Evolutionary conservation across 1,284 basidiomycete genomes (phyloP).

Genomic region (Melampsora larici-populina): DNA sequence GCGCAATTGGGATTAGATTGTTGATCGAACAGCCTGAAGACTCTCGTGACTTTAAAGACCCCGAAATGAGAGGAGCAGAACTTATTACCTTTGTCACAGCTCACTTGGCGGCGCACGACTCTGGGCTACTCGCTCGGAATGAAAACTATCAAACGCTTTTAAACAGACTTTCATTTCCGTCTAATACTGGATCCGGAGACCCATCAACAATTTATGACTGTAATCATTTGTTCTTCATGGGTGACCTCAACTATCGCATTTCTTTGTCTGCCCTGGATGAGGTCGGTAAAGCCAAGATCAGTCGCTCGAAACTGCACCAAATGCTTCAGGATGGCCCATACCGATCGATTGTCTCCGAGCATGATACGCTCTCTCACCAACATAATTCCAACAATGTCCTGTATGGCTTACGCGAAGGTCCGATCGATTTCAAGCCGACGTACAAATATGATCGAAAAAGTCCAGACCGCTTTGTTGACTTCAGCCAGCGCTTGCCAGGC

Average conservation of each 20-base stretch:
- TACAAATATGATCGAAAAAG: constrained; percentile 81
- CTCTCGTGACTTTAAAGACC: constrained; percentile 4
- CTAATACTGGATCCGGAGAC: constrained; percentile 42
- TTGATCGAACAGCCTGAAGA: constrained; percentile 28
- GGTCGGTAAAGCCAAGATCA: constrained; percentile 47
- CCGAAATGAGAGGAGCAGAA: constrained; percentile 36
- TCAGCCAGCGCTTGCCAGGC: constrained; percentile 63
- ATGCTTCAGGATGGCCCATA: constrained; percentile 40
- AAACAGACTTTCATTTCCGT: constrained; percentile 69
- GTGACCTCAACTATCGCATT: constrained; percentile 54
- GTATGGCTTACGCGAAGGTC: constrained; percentile 71
- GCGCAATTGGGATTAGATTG: constrained; percentile 83
- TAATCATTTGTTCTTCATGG: constrained; percentile 53
- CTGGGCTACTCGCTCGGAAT: constrained; percentile 69
- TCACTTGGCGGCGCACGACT: constrained; percentile 79
- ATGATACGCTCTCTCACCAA: constrained; percentile 71
- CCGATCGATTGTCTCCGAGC: constrained; percentile 62
- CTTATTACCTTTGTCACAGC: constrained; percentile 77
- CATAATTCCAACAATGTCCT: constrained; percentile 65
- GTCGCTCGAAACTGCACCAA: constrained; percentile 41
- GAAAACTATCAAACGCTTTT: constrained; percentile 76
- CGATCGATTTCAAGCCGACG: constrained; percentile 78
- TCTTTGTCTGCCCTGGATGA: constrained; percentile 46
- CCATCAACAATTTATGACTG: constrained; percentile 51
- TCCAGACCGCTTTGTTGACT: constrained; percentile 65